phyloP scores from a whole-genome alignment of 1,139 yeast genomes.

The Suhomyces chickasaworum region DNA sequence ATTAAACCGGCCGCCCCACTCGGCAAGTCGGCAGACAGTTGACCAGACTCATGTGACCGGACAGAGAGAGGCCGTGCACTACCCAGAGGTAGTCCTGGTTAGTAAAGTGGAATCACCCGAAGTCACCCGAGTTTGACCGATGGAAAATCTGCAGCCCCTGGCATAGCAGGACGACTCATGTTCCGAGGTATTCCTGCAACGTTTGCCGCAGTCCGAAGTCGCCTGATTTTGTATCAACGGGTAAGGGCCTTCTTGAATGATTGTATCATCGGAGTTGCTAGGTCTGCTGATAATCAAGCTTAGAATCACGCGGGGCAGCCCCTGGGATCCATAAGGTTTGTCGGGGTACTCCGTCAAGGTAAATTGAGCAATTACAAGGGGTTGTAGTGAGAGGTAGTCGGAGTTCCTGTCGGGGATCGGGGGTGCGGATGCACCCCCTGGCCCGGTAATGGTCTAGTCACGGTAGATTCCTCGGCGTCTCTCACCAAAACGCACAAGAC shows the following conservation, averaged over 20 bases:
- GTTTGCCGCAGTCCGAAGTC: slow-evolving; percentile 4
- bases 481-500: not conserved
- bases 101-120: slow-evolving; percentile 2
- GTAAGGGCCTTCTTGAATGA: not conserved
- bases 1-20: not conserved
- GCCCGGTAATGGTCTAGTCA: not conserved
- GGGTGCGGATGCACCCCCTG: slow-evolving; percentile 1
- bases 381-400: too few relatives aligned
- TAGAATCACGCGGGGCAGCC: not conserved
- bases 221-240: slow-evolving; percentile 5
- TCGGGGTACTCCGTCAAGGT: not conserved
- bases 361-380: too few relatives aligned
- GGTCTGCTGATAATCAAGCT: not conserved
- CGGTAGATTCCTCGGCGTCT: not conserved
- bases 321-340: not conserved
- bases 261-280: not conserved
- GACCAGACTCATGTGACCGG: not conserved
- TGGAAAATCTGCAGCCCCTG: slow-evolving; percentile 6
- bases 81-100: not conserved
- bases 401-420: not conserved
- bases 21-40: not conserved
- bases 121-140: slow-evolving; percentile 12
- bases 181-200: slow-evolving; percentile 13
- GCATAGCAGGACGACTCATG: slow-evolving; percentile 11
- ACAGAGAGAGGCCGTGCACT: not conserved